phyloP scores from a whole-genome alignment of 305 asterid species.

The Fraxinus greggii region DNA sequence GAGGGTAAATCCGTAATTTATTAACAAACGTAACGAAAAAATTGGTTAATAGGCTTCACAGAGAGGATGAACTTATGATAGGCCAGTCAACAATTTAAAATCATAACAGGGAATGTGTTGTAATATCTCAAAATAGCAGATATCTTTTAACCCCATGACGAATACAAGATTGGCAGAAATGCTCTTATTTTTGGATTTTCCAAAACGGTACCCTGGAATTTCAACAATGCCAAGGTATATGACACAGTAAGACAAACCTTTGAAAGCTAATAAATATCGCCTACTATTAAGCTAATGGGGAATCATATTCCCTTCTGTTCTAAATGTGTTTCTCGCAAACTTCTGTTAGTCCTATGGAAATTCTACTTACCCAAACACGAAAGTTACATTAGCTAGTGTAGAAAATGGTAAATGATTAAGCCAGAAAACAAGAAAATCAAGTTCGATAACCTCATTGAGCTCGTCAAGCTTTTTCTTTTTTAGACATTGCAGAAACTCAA shows the following conservation, averaged over 20 bases:
- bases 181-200: neutral
- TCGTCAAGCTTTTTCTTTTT: constrained; percentile 78
- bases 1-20: neutral
- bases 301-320: constrained; percentile 5
- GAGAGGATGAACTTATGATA: constrained; percentile 3
- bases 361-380: constrained; percentile 6
- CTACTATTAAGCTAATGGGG: neutral
- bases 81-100: neutral
- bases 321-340: constrained; percentile 1
- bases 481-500: constrained; percentile 68
- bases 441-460: constrained; percentile 72
- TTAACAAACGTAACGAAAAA: neutral
- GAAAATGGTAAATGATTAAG: constrained; percentile 2
- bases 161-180: neutral
- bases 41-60: neutral
- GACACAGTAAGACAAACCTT: neutral
- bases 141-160: constrained; percentile 9
- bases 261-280: neutral
- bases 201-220: neutral
- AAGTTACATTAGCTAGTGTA: constrained; percentile 4
- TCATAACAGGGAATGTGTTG: neutral
- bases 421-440: constrained; percentile 21
- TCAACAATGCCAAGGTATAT: constrained; percentile 5
- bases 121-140: neutral
- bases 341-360: neutral